Evolutionary conservation across 2,329 filamentous ascomycete species (phyloP).

Genomic region (Trichoderma sp.): DNA sequence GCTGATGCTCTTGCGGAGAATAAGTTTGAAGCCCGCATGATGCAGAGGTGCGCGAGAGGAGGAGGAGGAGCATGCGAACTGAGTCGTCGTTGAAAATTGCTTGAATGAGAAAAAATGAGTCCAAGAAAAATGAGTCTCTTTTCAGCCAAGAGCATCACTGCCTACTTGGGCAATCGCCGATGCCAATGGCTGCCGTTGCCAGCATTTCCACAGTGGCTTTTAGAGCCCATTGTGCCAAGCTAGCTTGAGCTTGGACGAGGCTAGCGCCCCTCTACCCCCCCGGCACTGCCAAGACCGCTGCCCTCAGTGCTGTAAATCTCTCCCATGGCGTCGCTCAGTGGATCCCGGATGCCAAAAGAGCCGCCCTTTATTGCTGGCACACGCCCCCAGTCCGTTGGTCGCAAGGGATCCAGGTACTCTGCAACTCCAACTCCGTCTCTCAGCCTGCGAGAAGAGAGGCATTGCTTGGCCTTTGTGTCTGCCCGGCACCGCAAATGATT

Average conservation of each 20-base stretch:
- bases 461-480: not conserved
- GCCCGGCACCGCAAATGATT: conserved; percentile 28
- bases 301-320: conserved; percentile 24
- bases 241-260: conserved; percentile 1
- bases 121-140: not conserved
- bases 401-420: conserved; percentile 9
- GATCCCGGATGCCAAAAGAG: conserved; percentile 9
- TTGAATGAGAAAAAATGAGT: not conserved
- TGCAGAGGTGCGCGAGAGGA: not conserved
- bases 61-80: not conserved
- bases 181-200: not conserved
- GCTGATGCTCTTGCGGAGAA: not conserved
- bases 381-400: not conserved
- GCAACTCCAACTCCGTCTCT: conserved; percentile 9
- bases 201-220: not conserved
- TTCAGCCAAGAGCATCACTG: not conserved
- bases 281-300: not conserved
- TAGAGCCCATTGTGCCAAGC: not conserved
- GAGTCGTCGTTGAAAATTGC: not conserved
- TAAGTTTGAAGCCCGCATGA: conserved; percentile 1
- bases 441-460: not conserved
- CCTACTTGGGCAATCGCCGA: not conserved
- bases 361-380: conserved; percentile 9
- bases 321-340: conserved; percentile 7
- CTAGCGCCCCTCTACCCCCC: conserved; percentile 14